Base-by-base conservation (phyloP, 202 grass and related monocot genomes). In the Schoenoplectus triqueter region DNA sequence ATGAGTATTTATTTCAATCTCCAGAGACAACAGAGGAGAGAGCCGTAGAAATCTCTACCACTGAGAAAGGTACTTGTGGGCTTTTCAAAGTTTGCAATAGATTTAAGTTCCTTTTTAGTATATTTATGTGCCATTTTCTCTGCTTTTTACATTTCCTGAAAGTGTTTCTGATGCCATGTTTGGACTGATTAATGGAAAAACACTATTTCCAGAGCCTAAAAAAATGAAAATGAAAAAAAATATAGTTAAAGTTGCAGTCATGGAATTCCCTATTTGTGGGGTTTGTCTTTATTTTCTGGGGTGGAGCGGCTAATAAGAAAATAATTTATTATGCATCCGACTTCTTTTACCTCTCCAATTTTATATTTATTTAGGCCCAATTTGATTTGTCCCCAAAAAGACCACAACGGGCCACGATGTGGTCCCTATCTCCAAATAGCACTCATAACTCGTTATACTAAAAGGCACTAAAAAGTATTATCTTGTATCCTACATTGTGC, bases 1-100 rank as follows among this genome's bases (percentile, higher is more conserved):
- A 73, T 60, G 89, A 89, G 78, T 83, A 65, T 88, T 91, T 91
- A 84, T 81, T 83, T 86, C 79, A 85, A 64, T 88, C 89, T 54
- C 86, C 91, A 94, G 94, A 92, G 77, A 73, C 71, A n/a, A 68
- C 79, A 20, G 85, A 90, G 15, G 85, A 69, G 67, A 82, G 66
- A 71, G 56, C 69, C n/a, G 39, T 84, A 60, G 87, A 85, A 78
- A 64, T 84, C 56, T 84, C 72, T 55, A 74, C 40, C 47, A 80
- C 92, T 57, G 70, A 67, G 64, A 81, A 88, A 88, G 90, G 93
- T 88, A 73, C 49, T 31, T 22, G 66, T 74, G 60, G 9, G 7
- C 74, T 44, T 72, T 65, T 11, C n/a, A 7, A 18, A 18, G 14
- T 13, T 71, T 51, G 67, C 48, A 80, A 80, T 80, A 45, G 48